These are phyloP conservation scores for Oropetium thomaeum DNA, from an alignment of 176 grass and related monocot genomes.

Conservation along the genomic window DNA sequence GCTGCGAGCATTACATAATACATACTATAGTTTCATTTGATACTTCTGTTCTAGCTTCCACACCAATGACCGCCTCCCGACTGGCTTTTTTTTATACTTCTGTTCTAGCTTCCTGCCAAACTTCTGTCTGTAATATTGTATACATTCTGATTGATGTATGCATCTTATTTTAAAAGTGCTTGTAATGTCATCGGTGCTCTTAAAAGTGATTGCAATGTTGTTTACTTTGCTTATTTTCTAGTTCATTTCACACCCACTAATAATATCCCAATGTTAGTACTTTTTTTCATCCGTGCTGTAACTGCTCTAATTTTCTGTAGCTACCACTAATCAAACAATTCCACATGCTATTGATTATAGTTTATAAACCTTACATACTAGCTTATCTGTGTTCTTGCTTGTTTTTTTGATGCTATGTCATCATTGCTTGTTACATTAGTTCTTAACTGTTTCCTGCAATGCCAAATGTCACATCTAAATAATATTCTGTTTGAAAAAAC, in stretches of 20 bases:
- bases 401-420: not conserved
- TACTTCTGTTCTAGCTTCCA: too few relatives aligned
- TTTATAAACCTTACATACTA: not conserved
- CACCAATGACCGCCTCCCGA: too few relatives aligned
- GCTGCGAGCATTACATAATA: too few relatives aligned
- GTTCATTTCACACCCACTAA: not conserved
- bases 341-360: not conserved
- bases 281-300: not conserved
- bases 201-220: not conserved
- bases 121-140: not conserved
- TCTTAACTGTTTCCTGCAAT: not conserved
- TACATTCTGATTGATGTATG: not conserved
- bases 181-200: not conserved
- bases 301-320: not conserved
- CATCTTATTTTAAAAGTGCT: not conserved
- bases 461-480: not conserved
- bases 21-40: too few relatives aligned
- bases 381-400: not conserved
- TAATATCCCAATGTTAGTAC: not conserved
- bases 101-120: not conserved
- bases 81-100: not conserved
- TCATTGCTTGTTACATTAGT: not conserved
- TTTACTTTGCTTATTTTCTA: not conserved
- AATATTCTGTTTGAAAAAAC: not conserved
- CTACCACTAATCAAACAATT: not conserved